A percentile compares a stretch with the other conserved stretches of the same genome.
These are phyloP conservation scores for Spirogloea muscicola DNA, from an alignment of 139 green algal genomes.

Conservation along the genomic window DNA sequence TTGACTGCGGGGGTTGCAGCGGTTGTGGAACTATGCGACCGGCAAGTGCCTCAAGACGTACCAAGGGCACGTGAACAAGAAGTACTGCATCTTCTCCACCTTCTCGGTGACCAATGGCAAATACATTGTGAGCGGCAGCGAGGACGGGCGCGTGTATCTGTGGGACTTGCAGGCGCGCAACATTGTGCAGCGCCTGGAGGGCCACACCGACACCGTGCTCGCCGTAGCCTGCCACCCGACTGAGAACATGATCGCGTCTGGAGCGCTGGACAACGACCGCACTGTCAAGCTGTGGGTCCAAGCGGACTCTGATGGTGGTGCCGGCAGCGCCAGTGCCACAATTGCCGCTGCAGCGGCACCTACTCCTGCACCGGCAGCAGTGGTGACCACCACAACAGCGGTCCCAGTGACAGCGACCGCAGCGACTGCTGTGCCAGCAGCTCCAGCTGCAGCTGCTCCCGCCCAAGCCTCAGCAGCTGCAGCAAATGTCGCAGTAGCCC, in stretches of 20 bases:
- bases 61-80: constrained; percentile 56
- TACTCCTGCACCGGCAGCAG: neutral
- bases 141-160: constrained; percentile 74
- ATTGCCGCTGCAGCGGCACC: neutral
- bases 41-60: constrained; percentile 60
- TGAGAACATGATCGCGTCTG: constrained; percentile 47
- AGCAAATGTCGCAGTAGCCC: neutral
- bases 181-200: constrained; percentile 39
- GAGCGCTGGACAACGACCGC: constrained; percentile 42
- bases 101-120: constrained; percentile 48
- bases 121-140: constrained; percentile 74
- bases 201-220: constrained; percentile 42
- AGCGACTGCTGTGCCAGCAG: neutral
- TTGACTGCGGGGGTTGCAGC: constrained; percentile 24
- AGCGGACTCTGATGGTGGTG: constrained; percentile 5
- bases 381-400: too few relatives aligned
- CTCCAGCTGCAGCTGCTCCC: neutral
- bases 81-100: constrained; percentile 53
- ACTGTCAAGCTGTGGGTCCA: constrained; percentile 48
- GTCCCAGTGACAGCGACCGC: neutral
- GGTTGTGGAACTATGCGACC: constrained; percentile 71
- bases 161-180: constrained; percentile 69
- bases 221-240: constrained; percentile 42
- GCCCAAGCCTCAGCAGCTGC: neutral
- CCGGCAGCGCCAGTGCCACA: neutral